phyloP scores from a whole-genome alignment of 2,329 filamentous ascomycete genomes.

The Cadophora gregata region DNA sequence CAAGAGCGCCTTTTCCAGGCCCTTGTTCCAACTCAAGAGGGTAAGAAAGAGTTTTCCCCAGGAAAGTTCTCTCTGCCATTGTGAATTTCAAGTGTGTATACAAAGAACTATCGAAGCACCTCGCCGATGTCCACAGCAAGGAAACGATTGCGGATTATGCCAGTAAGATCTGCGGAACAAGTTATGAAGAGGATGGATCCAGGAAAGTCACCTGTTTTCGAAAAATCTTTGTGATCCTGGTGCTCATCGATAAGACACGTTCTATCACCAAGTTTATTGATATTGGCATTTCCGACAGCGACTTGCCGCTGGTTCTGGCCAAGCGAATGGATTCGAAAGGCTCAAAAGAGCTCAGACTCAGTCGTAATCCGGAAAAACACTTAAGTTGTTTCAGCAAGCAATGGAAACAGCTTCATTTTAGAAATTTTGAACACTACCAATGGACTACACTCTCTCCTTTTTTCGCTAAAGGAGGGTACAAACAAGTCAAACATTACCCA shows the following conservation, averaged over 20 bases:
- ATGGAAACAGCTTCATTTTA: constrained; percentile 5
- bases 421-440: constrained; percentile 8
- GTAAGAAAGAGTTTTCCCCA: constrained; percentile 19
- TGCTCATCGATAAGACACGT: constrained; percentile 10
- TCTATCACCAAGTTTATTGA: constrained; percentile 8
- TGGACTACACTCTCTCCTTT: constrained; percentile 17
- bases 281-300: not conserved
- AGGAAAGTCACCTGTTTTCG: not conserved
- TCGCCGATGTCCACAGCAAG: not conserved
- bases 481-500: constrained; percentile 3
- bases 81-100: not conserved
- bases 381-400: constrained; percentile 9
- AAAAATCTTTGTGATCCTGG: constrained; percentile 18
- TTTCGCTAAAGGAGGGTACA: constrained; percentile 10
- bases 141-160: not conserved
- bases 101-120: constrained; percentile 4
- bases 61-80: not conserved
- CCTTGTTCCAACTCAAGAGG: not conserved
- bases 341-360: not conserved
- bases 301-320: constrained; percentile 3
- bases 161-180: not conserved
- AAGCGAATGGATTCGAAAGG: not conserved
- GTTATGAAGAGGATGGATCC: not conserved
- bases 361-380: not conserved
- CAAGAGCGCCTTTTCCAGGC: constrained; percentile 6